Percentiles rank a stretch among this genome's conserved stretches.
These are phyloP conservation scores for Aspergillus eucalypticola DNA, from an alignment of 2,329 filamentous ascomycete species.

Conservation along the genomic window DNA sequence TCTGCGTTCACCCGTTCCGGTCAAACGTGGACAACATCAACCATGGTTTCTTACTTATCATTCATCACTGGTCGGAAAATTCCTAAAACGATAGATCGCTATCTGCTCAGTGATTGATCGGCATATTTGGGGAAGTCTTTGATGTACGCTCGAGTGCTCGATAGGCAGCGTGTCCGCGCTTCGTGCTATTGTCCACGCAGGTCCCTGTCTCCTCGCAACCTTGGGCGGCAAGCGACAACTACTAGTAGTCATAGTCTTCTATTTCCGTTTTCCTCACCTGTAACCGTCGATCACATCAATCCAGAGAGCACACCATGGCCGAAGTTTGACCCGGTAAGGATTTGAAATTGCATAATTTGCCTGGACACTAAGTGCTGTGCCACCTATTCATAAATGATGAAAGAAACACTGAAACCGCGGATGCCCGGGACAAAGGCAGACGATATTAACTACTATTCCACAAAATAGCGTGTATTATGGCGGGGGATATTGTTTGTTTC, in stretches of 20 bases:
- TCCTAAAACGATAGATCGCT: neutral
- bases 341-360: neutral
- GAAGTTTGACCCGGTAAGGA: neutral
- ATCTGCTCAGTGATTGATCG: slow-evolving; percentile 4
- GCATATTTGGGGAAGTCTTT: neutral
- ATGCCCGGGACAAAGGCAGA: neutral
- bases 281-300: neutral
- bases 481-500: neutral
- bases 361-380: neutral
- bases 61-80: neutral
- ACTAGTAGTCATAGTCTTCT: neutral
- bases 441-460: neutral
- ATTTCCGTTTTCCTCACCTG: neutral
- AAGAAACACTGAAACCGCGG: neutral
- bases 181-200: neutral
- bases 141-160: neutral
- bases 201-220: neutral
- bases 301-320: neutral
- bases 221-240: neutral
- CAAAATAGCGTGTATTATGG: neutral
- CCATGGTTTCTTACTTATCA: neutral
- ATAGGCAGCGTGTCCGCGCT: slow-evolving; percentile 8
- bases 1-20: slow-evolving; percentile 1
- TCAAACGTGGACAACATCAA: neutral
- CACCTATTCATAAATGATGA: neutral